phyloP scores from a whole-genome alignment of 1,284 basidiomycete species.

The Ustilago bromivora region DNA sequence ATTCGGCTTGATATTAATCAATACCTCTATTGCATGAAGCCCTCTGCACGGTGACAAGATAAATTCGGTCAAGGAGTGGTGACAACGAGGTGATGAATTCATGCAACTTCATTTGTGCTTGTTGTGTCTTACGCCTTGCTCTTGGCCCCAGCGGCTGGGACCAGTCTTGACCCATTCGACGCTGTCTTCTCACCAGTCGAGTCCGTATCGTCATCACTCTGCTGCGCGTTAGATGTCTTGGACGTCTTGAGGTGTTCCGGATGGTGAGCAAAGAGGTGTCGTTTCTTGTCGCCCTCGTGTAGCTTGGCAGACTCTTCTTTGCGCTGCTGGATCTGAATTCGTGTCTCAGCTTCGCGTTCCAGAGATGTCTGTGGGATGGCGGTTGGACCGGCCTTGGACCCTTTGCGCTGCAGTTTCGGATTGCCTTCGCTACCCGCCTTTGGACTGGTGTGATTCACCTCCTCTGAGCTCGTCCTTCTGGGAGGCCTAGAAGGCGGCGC shows the following conservation, averaged over 20 bases:
- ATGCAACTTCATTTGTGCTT: neutral
- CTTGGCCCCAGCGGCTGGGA: neutral
- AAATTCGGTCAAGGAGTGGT: neutral
- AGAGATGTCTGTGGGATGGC: conserved; percentile 42
- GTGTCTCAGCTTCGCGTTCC: conserved; percentile 37
- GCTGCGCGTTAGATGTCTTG: neutral
- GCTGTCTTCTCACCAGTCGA: conserved; percentile 20
- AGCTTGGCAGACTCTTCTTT: conserved; percentile 41
- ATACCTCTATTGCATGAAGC: neutral
- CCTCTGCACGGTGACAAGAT: neutral
- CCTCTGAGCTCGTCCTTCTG: neutral
- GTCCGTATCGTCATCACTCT: conserved; percentile 30
- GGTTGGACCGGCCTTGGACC: conserved; percentile 28
- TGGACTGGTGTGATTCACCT: neutral
- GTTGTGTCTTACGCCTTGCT: neutral
- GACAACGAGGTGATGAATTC: neutral
- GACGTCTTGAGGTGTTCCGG: conserved; percentile 29
- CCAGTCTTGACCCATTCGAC: neutral
- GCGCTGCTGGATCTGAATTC: conserved; percentile 40
- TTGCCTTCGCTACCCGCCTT: conserved; percentile 14
- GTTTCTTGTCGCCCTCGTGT: conserved; percentile 39
- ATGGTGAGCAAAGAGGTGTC: conserved; percentile 19
- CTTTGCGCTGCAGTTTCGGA: conserved; percentile 38
- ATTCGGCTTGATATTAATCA: neutral
- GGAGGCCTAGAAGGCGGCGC: conserved; percentile 8